Conservation (phyloP, 139 green algal genomes). For the Zygnema circumcarinatum region DNA sequence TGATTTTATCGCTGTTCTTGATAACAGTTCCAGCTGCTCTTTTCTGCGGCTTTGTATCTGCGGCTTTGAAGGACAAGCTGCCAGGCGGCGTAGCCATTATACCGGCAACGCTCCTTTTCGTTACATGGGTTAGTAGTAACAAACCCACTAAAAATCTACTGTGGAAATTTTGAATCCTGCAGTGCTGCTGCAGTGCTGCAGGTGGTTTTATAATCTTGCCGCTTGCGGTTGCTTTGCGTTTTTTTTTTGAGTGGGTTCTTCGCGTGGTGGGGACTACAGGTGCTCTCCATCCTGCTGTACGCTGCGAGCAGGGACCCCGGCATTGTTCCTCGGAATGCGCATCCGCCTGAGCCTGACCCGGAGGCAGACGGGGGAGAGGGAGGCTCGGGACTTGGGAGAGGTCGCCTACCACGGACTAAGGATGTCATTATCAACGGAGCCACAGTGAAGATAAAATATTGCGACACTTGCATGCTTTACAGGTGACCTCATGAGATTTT, state of each 20-base stretch:
- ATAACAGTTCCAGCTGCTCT: conserved; percentile 39
- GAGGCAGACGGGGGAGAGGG: conserved; percentile 70
- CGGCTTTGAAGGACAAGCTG: conserved; percentile 27
- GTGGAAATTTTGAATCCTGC: too few relatives aligned
- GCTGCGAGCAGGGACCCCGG: conserved; percentile 89
- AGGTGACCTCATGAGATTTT: conserved; percentile 34
- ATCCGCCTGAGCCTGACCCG: conserved; percentile 57
- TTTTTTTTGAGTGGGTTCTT: not conserved
- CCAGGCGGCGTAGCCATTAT: conserved; percentile 29
- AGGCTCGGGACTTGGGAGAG: conserved; percentile 26
- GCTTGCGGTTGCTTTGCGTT: too few relatives aligned
- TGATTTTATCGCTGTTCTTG: conserved; percentile 47
- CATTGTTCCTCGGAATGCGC: conserved; percentile 80
- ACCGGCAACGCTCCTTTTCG: conserved; percentile 28
- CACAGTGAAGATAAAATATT: conserved; percentile 77
- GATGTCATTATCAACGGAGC: conserved; percentile 72
- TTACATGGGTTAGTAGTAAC: conserved; percentile 45
- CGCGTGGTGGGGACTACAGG: not conserved
- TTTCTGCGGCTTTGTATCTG: conserved; percentile 49
- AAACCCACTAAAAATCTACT: too few relatives aligned
- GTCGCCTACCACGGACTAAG: conserved; percentile 54
- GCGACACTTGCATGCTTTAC: conserved; percentile 89
- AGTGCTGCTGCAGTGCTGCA: too few relatives aligned
- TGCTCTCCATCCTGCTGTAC: conserved; percentile 61
- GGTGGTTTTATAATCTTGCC: too few relatives aligned